phyloP scores from a whole-genome alignment of 805 yeast genomes.

The Saturnispora sekii region DNA sequence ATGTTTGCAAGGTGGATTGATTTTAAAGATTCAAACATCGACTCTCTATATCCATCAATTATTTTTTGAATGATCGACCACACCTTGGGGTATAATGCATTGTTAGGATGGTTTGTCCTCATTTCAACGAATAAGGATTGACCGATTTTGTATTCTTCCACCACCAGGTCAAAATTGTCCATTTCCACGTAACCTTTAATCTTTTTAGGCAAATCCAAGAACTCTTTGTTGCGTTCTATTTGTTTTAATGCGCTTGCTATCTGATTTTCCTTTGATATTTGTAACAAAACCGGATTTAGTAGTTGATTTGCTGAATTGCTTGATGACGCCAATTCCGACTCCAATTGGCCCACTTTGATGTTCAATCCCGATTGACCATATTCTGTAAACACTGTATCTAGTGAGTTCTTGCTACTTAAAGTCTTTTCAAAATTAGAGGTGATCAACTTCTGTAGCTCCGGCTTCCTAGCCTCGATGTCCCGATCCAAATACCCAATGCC shows the following conservation, averaged over 20 bases:
- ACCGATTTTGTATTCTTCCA: conserved; percentile 49
- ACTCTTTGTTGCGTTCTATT: conserved; percentile 41
- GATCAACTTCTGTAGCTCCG: conserved; percentile 40
- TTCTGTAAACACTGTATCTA: conserved; percentile 51
- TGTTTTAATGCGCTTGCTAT: conserved; percentile 40
- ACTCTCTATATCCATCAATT: conserved; percentile 43
- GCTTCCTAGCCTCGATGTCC: conserved; percentile 40
- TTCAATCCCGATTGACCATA: conserved; percentile 29
- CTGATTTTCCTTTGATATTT: conserved; percentile 38
- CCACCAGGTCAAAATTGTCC: conserved; percentile 48
- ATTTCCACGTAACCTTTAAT: conserved; percentile 33
- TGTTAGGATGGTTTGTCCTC: conserved; percentile 10
- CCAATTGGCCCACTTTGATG: conserved; percentile 14
- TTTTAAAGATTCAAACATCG: conserved; percentile 42
- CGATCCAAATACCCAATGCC: conserved; percentile 41
- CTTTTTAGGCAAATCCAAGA: conserved; percentile 49
- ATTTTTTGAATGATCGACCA: conserved; percentile 49
- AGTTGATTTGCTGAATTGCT: conserved; percentile 40
- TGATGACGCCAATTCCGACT: conserved; percentile 38
- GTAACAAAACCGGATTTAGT: conserved; percentile 50
- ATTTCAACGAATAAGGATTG: conserved; percentile 15
- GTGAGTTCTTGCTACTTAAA: conserved; percentile 52
- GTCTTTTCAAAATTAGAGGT: conserved; percentile 54
- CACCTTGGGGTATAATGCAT: conserved; percentile 36
- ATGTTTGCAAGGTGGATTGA: conserved; percentile 24